These are phyloP conservation scores for Strombidium stylifer DNA, from an alignment of 73 alveolate species.

Conservation along the genomic window DNA sequence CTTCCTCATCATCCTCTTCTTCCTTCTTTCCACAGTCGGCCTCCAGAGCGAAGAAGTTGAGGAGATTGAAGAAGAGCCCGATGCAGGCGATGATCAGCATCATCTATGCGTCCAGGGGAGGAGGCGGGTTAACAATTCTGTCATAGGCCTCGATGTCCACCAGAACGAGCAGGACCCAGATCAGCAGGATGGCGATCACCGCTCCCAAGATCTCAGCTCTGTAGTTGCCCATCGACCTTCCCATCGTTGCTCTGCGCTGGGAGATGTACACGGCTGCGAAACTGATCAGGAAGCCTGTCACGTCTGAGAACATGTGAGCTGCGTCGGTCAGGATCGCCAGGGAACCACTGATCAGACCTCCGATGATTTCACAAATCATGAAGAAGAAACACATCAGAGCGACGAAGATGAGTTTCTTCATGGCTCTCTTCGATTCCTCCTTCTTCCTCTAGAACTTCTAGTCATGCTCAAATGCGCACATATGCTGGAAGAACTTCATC, in stretches of 20 bases:
- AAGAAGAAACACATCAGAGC: slow-evolving; percentile 37
- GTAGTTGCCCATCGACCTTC: slow-evolving; percentile 84
- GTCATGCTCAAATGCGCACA: background rate
- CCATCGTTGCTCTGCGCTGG: slow-evolving; percentile 73
- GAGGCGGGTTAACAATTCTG: slow-evolving; percentile 66
- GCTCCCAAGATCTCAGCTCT: slow-evolving; percentile 96
- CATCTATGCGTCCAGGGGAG: slow-evolving; percentile 70
- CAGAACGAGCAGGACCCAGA: slow-evolving; percentile 92
- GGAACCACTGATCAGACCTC: slow-evolving; percentile 91
- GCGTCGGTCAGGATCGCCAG: slow-evolving; percentile 97
- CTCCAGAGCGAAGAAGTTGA: slow-evolving; percentile 76
- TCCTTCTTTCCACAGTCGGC: slow-evolving; percentile 9
- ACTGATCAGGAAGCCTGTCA: slow-evolving; percentile 89
- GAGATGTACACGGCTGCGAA: slow-evolving; percentile 80
- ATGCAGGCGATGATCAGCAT: slow-evolving; percentile 84
- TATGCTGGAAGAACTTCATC: background rate
- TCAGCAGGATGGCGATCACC: slow-evolving; percentile 74
- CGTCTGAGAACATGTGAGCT: slow-evolving; percentile 92
- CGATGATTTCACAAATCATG: slow-evolving; percentile 73
- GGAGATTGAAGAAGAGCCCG: slow-evolving; percentile 85
- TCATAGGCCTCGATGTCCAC: slow-evolving; percentile 82
- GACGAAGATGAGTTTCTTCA: slow-evolving; percentile 28
- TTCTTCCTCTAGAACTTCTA: background rate
- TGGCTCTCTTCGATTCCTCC: too few species aligned
- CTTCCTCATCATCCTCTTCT: background rate